phyloP scores from a whole-genome alignment of 2,329 filamentous ascomycete genomes.

The Neofusicoccum cordaticola region DNA sequence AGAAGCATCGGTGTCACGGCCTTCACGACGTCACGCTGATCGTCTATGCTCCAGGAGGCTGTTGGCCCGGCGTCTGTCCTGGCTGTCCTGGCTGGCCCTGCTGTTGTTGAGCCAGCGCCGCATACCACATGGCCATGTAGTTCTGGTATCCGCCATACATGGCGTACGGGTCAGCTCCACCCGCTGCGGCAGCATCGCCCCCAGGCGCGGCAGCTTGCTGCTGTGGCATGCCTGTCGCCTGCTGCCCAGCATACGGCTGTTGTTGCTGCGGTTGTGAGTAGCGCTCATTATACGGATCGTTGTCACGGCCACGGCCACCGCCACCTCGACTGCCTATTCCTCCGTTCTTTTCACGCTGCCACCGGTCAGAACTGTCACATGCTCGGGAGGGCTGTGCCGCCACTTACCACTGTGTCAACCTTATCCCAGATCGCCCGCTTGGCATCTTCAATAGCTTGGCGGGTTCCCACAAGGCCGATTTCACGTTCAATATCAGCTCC shows the following conservation, averaged over 20 bases:
- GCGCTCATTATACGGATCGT: slow-evolving; percentile 37
- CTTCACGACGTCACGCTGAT: slow-evolving; percentile 25
- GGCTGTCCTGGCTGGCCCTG: slow-evolving; percentile 14
- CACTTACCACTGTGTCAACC: slow-evolving; percentile 79
- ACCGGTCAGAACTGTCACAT: slow-evolving; percentile 21
- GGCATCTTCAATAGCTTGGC: slow-evolving; percentile 73
- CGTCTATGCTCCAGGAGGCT: slow-evolving; percentile 34
- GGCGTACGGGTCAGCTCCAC: slow-evolving; percentile 58
- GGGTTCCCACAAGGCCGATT: slow-evolving; percentile 78
- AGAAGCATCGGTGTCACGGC: slow-evolving; percentile 36
- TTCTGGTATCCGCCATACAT: slow-evolving; percentile 80
- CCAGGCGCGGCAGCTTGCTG: slow-evolving; percentile 45
- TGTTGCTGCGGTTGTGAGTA: slow-evolving; percentile 50
- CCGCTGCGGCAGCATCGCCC: slow-evolving; percentile 57
- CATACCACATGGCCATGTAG: slow-evolving; percentile 78
- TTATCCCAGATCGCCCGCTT: slow-evolving; percentile 88
- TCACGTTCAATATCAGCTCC: slow-evolving; percentile 79
- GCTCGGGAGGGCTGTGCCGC: neutral
- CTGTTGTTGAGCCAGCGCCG: slow-evolving; percentile 60
- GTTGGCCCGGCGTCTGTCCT: slow-evolving; percentile 21
- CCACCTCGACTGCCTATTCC: slow-evolving; percentile 36
- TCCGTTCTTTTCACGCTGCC: slow-evolving; percentile 48
- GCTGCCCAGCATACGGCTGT: slow-evolving; percentile 36
- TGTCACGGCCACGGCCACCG: slow-evolving; percentile 36
- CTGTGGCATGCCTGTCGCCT: slow-evolving; percentile 29